Evolutionary conservation across 441 rosid genomes (phyloP), one percentile per base, ranked within the genome.

Genomic region (Euphorbia schlechtendalii): DNA sequence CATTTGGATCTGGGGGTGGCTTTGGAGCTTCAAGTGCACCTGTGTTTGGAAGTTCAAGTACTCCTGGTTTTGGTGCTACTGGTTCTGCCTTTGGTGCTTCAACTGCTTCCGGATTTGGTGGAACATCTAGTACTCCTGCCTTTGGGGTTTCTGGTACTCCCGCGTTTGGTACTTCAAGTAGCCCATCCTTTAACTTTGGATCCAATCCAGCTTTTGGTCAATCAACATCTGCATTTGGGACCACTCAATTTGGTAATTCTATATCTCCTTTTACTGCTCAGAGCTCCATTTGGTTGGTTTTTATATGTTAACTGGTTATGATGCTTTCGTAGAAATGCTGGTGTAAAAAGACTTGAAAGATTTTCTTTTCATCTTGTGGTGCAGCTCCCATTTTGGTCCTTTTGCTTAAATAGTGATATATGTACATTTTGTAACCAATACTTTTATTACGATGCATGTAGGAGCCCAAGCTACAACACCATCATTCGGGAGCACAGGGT

Each of bases 251-350:
- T 70, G 83, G 82, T 52, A 70, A 81, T 51, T 72, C 75, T 60
- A 51, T 83, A 51, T 74, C 91, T 66, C 69, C 86, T 63, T 87
- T 89, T 74, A 88, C 86, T 67, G 76, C 83, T 43, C 97, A 85
- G 76, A 79, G 83, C 76, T 86, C 73, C 81, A 61, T 87, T 82
- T 67, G 89, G 89, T 82, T 67, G 76, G 88, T 76, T 68, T 36
- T 58, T 22, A 12, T 38, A 0, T 10, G 46, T 43, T 49, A 27
- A 22, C 57, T 49, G 40, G 11, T 53, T 18, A 28, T 51, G 22
- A 62, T 72, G 20, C 57, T 67, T 17, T 59, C 60, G 55, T 51
- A 17, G 5, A 48, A 52, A 9, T 17, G 32, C 54, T 13, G 17
- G n/a, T 53, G 0, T 27, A 6, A 24, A 40, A n/a, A 25, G n/a